Conservation (phyloP, 2,329 filamentous ascomycete genomes). For the Phialophora tarda region DNA sequence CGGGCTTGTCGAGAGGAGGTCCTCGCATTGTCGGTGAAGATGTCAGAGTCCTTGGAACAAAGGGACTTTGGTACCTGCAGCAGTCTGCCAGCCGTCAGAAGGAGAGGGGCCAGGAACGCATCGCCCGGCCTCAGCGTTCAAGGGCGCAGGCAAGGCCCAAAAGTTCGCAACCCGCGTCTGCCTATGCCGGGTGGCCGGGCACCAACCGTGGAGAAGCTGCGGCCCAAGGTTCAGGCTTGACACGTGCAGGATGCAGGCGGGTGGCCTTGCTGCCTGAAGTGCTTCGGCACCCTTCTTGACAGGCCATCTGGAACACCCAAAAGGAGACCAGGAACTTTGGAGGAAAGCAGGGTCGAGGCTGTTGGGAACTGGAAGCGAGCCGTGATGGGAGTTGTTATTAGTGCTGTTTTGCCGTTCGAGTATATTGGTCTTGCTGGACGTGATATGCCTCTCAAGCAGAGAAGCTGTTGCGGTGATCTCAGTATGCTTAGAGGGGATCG, state of each 20-base stretch:
- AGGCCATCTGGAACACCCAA: background rate
- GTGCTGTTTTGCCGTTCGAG: no score
- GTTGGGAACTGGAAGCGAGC: background rate
- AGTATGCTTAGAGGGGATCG: no score
- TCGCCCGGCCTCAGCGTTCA: background rate
- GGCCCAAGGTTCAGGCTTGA: conserved; percentile 5
- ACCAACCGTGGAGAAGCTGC: conserved; percentile 6
- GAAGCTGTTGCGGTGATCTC: no score
- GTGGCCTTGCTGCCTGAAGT: conserved; percentile 14
- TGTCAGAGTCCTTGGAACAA: background rate
- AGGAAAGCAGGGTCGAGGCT: background rate
- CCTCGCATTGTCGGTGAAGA: background rate
- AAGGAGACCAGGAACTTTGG: background rate
- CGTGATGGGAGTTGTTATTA: background rate
- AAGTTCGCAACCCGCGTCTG: background rate
- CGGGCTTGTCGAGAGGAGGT: background rate
- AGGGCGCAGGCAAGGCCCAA: background rate
- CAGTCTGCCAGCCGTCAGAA: background rate
- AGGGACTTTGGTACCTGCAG: background rate
- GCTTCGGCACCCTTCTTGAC: background rate
- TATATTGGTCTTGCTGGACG: no score
- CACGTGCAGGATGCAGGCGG: conserved; percentile 2
- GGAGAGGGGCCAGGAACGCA: background rate
- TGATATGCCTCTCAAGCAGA: no score
- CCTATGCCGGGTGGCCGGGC: no score